Evolutionary conservation across 148 eudicot genomes (phyloP).

Genomic region (Rheum nobile): DNA sequence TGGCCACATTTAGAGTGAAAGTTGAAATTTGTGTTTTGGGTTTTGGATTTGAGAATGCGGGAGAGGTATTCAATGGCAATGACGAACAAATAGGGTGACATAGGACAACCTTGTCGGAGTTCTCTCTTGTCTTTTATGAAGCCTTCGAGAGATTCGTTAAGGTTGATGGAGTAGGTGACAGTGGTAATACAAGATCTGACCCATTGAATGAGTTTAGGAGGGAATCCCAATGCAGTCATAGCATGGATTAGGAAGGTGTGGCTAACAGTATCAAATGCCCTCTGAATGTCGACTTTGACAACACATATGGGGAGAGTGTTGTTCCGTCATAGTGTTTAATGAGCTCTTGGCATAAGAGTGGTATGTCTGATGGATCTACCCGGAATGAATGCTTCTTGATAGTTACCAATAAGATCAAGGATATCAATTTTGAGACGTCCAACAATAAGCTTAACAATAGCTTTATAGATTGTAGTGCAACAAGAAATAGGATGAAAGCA

Average conservation of each 20-base stretch:
- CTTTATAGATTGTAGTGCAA: background rate
- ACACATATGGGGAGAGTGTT: background rate
- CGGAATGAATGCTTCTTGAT: background rate
- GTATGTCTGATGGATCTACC: background rate
- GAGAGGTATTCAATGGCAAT: too few species aligned
- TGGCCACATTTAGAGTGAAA: too few species aligned
- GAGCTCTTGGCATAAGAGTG: background rate
- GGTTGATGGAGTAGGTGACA: too few species aligned
- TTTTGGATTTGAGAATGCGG: too few species aligned
- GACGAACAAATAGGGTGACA: too few species aligned
- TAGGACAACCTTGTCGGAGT: too few species aligned
- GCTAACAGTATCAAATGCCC: background rate
- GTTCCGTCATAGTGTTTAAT: background rate
- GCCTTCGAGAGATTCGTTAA: too few species aligned
- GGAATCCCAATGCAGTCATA: too few species aligned
- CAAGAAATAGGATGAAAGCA: background rate
- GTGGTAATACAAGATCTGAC: background rate
- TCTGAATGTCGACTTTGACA: background rate
- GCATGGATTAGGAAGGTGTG: background rate
- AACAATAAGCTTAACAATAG: background rate
- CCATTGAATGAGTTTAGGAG: too few species aligned
- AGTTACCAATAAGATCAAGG: background rate
- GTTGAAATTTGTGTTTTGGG: too few species aligned
- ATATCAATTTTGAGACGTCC: background rate
- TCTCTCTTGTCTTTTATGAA: too few species aligned